phyloP scores from a whole-genome alignment of 2,329 filamentous ascomycete genomes.

The Microcyclospora pomicola region DNA sequence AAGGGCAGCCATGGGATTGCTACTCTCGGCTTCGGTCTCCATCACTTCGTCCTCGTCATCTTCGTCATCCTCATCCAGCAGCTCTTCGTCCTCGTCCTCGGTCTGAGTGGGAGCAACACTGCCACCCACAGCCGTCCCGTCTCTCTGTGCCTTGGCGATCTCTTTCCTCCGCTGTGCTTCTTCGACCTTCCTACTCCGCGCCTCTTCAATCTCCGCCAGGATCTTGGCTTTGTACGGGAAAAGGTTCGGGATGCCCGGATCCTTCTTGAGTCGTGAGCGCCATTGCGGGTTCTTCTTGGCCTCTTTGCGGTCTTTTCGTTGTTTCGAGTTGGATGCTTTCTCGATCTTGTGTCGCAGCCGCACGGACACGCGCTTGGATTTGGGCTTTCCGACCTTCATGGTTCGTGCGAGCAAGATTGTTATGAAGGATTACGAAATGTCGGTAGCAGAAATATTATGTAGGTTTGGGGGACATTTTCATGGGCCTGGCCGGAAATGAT shows the following conservation, averaged over 20 bases:
- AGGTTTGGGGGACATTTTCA: too few species aligned
- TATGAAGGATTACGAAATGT: too few species aligned
- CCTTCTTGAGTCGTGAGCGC: slow-evolving; percentile 90
- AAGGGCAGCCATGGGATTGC: slow-evolving; percentile 85
- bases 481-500: too few species aligned
- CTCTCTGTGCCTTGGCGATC: slow-evolving; percentile 41
- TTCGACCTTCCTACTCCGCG: slow-evolving; percentile 64
- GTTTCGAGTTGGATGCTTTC: slow-evolving; percentile 80
- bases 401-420: neutral
- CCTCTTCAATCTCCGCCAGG: slow-evolving; percentile 86
- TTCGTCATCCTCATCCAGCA: slow-evolving; percentile 25
- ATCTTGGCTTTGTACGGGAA: slow-evolving; percentile 98
- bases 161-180: slow-evolving; percentile 59
- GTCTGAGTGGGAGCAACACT: slow-evolving; percentile 26
- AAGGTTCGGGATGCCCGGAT: slow-evolving; percentile 90
- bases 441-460: too few species aligned
- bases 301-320: slow-evolving; percentile 74
- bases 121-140: slow-evolving; percentile 21
- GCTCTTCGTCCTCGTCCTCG: slow-evolving; percentile 39
- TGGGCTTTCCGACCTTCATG: slow-evolving; percentile 47
- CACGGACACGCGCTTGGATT: slow-evolving; percentile 81
- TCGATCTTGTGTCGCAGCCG: slow-evolving; percentile 92
- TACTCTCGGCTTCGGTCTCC: slow-evolving; percentile 46
- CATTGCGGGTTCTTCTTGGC: slow-evolving; percentile 97
- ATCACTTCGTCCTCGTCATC: slow-evolving; percentile 36